Conservation (phyloP, 495 filamentous ascomycete genomes). For the Penicillium steckii region DNA sequence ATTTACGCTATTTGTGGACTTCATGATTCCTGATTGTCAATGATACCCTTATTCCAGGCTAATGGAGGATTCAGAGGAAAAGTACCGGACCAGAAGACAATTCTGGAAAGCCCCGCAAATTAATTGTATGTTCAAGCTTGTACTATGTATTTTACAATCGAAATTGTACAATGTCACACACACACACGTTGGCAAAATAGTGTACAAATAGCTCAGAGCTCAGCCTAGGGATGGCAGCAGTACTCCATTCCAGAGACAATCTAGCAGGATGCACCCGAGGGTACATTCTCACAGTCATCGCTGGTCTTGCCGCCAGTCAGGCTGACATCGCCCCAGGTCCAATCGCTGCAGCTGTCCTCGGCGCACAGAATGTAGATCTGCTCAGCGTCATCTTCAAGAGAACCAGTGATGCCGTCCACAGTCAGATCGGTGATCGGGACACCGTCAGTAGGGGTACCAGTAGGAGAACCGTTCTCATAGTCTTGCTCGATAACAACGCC, state of each 20-base stretch:
- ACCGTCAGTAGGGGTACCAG: conserved; percentile 53
- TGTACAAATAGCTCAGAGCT: background rate
- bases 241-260: no score
- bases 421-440: conserved; percentile 35
- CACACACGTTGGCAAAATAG: no score
- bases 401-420: conserved; percentile 4
- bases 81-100: no score
- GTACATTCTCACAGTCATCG: conserved; percentile 13
- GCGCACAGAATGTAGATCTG: conserved; percentile 13
- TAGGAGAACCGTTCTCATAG: conserved; percentile 55
- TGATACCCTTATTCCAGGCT: no score
- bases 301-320: conserved; percentile 8
- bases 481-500: conserved; percentile 65
- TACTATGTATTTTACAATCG: no score
- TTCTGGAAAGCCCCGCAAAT: background rate
- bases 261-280: conserved; percentile 5
- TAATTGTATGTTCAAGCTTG: background rate
- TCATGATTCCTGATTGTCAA: no score
- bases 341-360: conserved; percentile 9
- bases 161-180: no score
- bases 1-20: no score
- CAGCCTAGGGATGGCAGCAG: background rate
- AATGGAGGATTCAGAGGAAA: no score
- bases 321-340: conserved; percentile 12
- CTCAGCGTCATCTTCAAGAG: conserved; percentile 4